Base-by-base conservation (phyloP, 1,284 basidiomycete species). In the Apiotrichum gamsii region DNA sequence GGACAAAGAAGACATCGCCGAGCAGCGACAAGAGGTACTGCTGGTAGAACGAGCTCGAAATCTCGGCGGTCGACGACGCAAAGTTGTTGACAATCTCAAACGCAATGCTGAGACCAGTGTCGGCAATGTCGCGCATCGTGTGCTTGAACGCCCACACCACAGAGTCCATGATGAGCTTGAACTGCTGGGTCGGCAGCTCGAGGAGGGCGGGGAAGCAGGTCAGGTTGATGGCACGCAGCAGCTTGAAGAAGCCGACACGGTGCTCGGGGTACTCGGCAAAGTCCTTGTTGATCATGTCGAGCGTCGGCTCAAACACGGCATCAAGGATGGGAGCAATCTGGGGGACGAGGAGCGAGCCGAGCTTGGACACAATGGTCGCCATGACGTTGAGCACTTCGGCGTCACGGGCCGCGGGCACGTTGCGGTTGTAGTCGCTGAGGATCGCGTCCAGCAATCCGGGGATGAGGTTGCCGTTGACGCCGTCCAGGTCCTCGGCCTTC, bases 61-160 rank as follows among this genome's bases (percentile, higher is more conserved):
- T 87, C 10, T 79, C 74, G 4, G 82, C 77, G 39, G 93, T 86
- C 19, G 90, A 85, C 43, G 76, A 77, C 6, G 90, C 84, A 65
- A 99, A 94, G 76, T 97, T 98, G 77, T 95, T 90, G 67, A 97
- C 81, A 40, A 98, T 83, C 74, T 97, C 94, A 60, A 93, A 76
- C 57, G 87, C 90, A 69, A 98, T 90, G 69, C 85, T 90, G 54
- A 96, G 71, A 44, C 94, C 94, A 29, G 84, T 89, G 70, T 99
- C 95, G 21, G 93, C 90, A 60, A 99, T 97, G 73, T 98, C 95
- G 46, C 95, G 83, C 90, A 96, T 95, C 15, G 91, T 96, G 76
- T 99, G 95, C 75, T 98, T 99, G 78, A 98, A 95, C 13, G 91
- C 94, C 95, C 95, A 99, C 45, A 96, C 87, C 57, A 97, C 87